Conservation (phyloP, 1,284 basidiomycete genomes). For the Taiwanofungus camphoratus region DNA sequence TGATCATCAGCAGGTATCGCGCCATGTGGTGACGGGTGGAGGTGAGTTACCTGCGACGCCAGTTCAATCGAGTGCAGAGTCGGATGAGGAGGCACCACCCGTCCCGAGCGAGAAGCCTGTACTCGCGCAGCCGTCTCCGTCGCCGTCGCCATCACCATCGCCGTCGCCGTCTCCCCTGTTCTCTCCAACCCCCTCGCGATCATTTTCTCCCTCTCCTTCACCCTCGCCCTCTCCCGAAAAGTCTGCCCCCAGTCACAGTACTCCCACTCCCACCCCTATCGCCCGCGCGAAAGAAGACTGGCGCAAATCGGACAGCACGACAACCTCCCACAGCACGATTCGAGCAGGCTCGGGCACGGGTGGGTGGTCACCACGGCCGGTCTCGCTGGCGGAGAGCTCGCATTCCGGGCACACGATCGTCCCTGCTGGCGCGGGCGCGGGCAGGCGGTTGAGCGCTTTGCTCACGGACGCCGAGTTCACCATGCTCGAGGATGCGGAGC, state of each 20-base stretch:
- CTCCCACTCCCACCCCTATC: conserved; percentile 20
- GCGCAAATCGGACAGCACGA: conserved; percentile 71
- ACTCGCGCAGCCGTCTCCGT: conserved; percentile 3
- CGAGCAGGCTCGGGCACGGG: conserved; percentile 45
- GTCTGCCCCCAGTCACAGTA: too few species aligned
- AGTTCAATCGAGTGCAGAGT: not conserved
- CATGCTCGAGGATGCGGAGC: conserved; percentile 30
- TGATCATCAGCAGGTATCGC: conserved; percentile 13
- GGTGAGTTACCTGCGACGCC: not conserved
- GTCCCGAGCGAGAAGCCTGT: not conserved
- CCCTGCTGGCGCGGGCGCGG: too few species aligned
- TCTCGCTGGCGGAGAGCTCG: conserved; percentile 68
- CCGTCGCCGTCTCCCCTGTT: conserved; percentile 4
- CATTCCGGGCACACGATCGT: conserved; percentile 67
- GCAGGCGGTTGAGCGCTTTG: conserved; percentile 61
- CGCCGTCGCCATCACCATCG: not conserved
- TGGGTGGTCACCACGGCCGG: conserved; percentile 55
- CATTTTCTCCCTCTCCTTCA: not conserved
- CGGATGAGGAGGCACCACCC: not conserved
- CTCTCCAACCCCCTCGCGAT: not conserved
- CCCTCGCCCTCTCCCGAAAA: not conserved
- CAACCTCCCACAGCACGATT: conserved; percentile 60
- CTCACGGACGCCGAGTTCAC: conserved; percentile 58
- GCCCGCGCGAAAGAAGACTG: conserved; percentile 52
- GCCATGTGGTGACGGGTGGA: not conserved